Percentiles rank a stretch among this genome's conserved stretches.
Conservation (phyloP, 1,284 basidiomycete species). For the Microbotryomycetes sp. region DNA sequence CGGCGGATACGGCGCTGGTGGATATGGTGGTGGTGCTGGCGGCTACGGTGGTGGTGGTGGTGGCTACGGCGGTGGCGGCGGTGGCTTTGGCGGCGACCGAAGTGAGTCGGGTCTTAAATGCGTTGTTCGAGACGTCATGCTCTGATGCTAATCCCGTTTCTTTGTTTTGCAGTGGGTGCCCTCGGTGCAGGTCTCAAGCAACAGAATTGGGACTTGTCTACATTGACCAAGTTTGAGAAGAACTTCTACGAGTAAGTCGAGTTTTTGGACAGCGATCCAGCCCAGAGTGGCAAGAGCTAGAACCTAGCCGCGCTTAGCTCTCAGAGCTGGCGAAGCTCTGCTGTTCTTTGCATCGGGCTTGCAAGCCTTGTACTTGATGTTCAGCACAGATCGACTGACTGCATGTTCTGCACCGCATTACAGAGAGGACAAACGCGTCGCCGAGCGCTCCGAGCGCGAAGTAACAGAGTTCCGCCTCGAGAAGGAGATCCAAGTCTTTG, state of each 20-base stretch:
- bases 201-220: constrained; percentile 72
- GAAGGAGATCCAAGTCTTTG: constrained; percentile 92
- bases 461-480: constrained; percentile 74
- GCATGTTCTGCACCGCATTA: no score
- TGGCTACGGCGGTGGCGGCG: constrained; percentile 43
- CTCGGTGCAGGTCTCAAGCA: constrained; percentile 76
- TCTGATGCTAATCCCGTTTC: neutral
- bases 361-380: no score
- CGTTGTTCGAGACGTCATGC: neutral
- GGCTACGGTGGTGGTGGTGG: constrained; percentile 20
- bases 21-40: constrained; percentile 25
- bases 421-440: constrained; percentile 75
- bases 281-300: no score
- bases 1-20: constrained; percentile 27
- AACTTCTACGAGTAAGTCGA: constrained; percentile 71
- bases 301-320: no score
- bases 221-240: constrained; percentile 64
- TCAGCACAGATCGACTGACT: no score
- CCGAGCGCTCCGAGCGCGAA: constrained; percentile 71
- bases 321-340: no score
- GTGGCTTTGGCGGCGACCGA: constrained; percentile 51
- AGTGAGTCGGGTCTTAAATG: constrained; percentile 19
- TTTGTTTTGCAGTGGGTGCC: constrained; percentile 57
- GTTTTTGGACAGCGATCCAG: neutral
- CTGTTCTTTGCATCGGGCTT: constrained; percentile 38